Percentiles rank a stretch among this genome's conserved stretches.
These are phyloP conservation scores for Fusarium pilosicola DNA, from an alignment of 2,329 filamentous ascomycete species.

Conservation along the genomic window DNA sequence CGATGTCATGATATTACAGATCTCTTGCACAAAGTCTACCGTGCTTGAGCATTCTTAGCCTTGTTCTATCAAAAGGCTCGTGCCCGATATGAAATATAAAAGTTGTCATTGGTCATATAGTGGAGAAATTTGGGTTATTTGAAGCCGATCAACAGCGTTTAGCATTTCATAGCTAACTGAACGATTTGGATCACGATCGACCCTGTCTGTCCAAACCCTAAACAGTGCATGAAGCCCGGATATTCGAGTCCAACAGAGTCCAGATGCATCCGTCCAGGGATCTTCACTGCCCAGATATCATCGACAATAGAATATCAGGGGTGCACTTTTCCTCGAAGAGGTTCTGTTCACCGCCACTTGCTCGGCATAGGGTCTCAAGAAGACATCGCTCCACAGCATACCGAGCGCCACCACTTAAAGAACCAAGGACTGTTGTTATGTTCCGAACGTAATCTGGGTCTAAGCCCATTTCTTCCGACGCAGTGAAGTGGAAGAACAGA, in stretches of 20 bases:
- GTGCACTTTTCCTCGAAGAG: not conserved
- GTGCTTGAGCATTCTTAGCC: not conserved
- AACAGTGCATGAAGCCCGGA: not conserved
- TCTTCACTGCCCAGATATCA: not conserved
- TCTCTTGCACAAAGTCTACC: not conserved
- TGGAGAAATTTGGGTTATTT: not conserved
- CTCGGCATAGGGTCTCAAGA: not conserved
- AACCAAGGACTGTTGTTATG: not conserved
- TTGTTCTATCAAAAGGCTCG: not conserved
- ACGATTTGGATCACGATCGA: accelerated
- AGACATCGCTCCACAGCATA: constrained; percentile 5
- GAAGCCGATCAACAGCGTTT: not conserved
- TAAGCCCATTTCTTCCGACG: not conserved
- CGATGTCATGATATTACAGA: not conserved
- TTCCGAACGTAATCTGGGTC: not conserved
- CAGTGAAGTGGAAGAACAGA: not conserved
- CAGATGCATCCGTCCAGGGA: too few species aligned
- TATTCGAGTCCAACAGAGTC: not conserved
- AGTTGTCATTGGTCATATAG: not conserved
- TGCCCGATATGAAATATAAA: too few species aligned
- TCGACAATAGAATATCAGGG: not conserved
- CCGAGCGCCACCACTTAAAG: not conserved
- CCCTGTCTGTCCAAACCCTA: not conserved
- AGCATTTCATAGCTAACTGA: not conserved
- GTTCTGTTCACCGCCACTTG: not conserved